Conservation (phyloP, 73 alveolate species). For the Paramecium biaurelia region DNA sequence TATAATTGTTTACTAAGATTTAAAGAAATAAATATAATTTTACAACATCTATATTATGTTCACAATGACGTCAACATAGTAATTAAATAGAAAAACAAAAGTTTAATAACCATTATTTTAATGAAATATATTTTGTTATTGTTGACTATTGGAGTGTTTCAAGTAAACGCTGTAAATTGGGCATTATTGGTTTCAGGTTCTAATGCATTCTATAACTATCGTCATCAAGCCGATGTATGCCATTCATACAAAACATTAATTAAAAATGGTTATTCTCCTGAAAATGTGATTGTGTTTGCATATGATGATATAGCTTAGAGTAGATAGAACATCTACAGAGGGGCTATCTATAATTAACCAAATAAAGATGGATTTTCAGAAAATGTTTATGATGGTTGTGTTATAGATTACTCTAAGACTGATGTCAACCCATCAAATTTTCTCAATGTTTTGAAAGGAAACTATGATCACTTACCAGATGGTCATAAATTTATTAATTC, state of each 20-base stretch:
- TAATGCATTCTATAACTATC: constrained; percentile 91
- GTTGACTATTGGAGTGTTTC: background rate
- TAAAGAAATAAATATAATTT: background rate
- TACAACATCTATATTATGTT: background rate
- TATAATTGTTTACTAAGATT: too few species aligned
- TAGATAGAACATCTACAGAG: constrained; percentile 90
- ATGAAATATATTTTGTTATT: constrained; percentile 48
- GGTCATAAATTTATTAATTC: constrained; percentile 91
- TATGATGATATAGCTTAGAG: constrained; percentile 94
- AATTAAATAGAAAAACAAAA: background rate
- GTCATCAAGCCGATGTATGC: constrained; percentile 99
- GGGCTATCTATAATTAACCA: constrained; percentile 94
- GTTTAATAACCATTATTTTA: background rate
- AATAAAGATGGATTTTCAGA: constrained; percentile 68
- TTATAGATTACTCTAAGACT: constrained; percentile 86
- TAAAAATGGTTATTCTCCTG: constrained; percentile 88
- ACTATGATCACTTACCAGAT: background rate
- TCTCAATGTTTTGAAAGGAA: constrained; percentile 65
- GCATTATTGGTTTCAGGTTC: constrained; percentile 98
- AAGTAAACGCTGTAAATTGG: constrained; percentile 78
- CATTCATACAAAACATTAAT: constrained; percentile 94
- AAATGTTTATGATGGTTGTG: constrained; percentile 96
- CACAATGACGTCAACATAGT: background rate
- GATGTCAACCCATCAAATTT: constrained; percentile 93
- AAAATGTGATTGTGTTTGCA: constrained; percentile 89